phyloP scores from a whole-genome alignment of 2,329 filamentous ascomycete species.

The Thelonectria blattea region DNA sequence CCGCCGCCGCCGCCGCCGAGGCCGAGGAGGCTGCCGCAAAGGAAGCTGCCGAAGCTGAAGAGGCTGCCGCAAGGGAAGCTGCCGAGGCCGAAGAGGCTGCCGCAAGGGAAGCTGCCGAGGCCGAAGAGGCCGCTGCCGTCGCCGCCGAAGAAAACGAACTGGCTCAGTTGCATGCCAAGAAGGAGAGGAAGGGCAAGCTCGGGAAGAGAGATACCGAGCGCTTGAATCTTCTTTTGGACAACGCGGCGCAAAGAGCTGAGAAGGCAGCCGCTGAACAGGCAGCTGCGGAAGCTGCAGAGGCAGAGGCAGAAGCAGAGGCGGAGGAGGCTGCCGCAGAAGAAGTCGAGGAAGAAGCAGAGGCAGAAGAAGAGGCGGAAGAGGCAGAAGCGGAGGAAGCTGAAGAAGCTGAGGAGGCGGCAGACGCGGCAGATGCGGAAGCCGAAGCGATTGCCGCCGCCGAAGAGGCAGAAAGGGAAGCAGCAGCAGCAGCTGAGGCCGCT shows the following conservation, averaged over 20 bases:
- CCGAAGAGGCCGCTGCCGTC: slow-evolving; percentile 9
- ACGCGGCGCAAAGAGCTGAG: slow-evolving; percentile 42
- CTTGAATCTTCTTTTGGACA: slow-evolving; percentile 45
- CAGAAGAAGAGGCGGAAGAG: slow-evolving; percentile 28
- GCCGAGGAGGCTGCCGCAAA: slow-evolving; percentile 33
- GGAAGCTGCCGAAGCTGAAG: slow-evolving; percentile 36
- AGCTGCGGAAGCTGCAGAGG: slow-evolving; percentile 21
- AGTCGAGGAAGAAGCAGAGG: slow-evolving; percentile 35
- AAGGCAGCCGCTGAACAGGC: slow-evolving; percentile 40
- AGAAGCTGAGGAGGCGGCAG: slow-evolving; percentile 27
- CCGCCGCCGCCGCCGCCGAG: slow-evolving; percentile 26
- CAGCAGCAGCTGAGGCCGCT: not conserved
- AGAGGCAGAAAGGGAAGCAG: slow-evolving; percentile 24
- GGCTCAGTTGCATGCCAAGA: slow-evolving; percentile 44
- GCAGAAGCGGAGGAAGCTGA: slow-evolving; percentile 23
- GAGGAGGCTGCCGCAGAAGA: slow-evolving; percentile 39
- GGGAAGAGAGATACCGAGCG: slow-evolving; percentile 55
- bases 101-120: slow-evolving; percentile 35
- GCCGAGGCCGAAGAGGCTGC: slow-evolving; percentile 36
- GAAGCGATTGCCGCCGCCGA: slow-evolving; percentile 18
- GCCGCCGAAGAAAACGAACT: slow-evolving; percentile 50
- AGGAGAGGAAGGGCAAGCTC: slow-evolving; percentile 51
- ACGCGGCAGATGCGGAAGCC: slow-evolving; percentile 12
- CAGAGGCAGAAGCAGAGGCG: slow-evolving; percentile 16
- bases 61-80: slow-evolving; percentile 41